Percentiles rank a stretch among this genome's conserved stretches.
Evolutionary conservation across 129 eudicot genomes (phyloP).

Genomic region (Artemisia argyi): DNA sequence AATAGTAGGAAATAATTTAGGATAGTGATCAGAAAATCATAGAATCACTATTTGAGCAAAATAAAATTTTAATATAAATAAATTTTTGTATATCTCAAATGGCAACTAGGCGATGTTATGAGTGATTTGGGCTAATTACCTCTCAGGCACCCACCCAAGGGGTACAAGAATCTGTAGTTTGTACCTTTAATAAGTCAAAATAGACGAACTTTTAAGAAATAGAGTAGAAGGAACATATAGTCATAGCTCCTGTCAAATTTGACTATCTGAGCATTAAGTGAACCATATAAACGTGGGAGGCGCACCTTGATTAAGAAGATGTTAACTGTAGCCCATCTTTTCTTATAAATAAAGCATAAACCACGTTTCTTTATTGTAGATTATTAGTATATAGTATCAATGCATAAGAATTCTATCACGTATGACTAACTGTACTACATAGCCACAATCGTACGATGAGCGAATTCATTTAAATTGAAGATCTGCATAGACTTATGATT

Average conservation of each 20-base stretch:
- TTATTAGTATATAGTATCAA: neutral
- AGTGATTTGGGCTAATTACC: too few species aligned
- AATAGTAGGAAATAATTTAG: too few species aligned
- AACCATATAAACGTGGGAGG: neutral
- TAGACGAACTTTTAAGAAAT: neutral
- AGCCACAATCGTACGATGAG: slow-evolving; percentile 3
- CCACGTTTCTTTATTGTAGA: neutral
- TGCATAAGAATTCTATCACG: slow-evolving; percentile 4
- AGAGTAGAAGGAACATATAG: neutral
- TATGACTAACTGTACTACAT: neutral
- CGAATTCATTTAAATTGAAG: neutral
- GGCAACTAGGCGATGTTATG: too few species aligned
- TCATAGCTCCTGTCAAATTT: neutral
- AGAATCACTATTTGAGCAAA: too few species aligned
- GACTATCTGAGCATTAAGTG: neutral
- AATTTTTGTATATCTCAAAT: too few species aligned
- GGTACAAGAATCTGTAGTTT: neutral
- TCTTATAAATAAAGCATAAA: too few species aligned
- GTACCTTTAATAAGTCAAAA: neutral
- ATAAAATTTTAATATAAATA: too few species aligned
- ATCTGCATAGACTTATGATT: neutral
- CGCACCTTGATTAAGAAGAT: neutral
- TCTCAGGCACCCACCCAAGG: neutral
- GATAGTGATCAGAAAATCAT: too few species aligned
- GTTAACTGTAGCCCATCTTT: neutral